Percentiles rank a stretch among this genome's conserved stretches.
phyloP scores from a whole-genome alignment of 2,329 filamentous ascomycete genomes.

The Apiospora rasikravindrae region DNA sequence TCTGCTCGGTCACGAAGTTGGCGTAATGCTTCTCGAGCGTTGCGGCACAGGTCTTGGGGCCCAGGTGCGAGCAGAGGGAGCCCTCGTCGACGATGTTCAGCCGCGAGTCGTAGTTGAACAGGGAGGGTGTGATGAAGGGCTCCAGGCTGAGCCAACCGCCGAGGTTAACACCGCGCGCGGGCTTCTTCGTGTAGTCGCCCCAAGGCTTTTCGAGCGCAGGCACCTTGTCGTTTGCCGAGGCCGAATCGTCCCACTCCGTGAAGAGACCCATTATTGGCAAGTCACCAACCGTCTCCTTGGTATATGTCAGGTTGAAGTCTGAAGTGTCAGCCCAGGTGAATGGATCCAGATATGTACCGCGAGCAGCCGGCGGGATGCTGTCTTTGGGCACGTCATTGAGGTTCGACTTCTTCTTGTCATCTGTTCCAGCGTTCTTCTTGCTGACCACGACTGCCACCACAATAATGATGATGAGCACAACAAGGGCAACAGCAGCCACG shows the following conservation, averaged over 20 bases:
- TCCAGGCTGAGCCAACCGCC: constrained; percentile 95
- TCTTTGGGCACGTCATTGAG: constrained; percentile 58
- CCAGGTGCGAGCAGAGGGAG: constrained; percentile 75
- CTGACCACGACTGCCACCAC: constrained; percentile 69
- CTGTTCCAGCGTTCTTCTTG: constrained; percentile 57
- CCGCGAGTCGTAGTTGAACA: constrained; percentile 73
- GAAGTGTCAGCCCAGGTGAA: constrained; percentile 89
- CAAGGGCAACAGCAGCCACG: constrained; percentile 55
- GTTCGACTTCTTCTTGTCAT: constrained; percentile 45
- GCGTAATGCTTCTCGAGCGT: constrained; percentile 92
- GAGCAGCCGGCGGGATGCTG: constrained; percentile 68
- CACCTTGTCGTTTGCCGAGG: constrained; percentile 77
- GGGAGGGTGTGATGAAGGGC: constrained; percentile 92
- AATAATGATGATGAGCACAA: constrained; percentile 70
- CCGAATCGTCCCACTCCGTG: constrained; percentile 83
- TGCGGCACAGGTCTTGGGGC: constrained; percentile 63
- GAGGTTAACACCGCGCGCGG: constrained; percentile 88
- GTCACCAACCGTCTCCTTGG: constrained; percentile 79
- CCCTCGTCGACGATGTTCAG: constrained; percentile 85
- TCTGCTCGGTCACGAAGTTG: constrained; percentile 80
- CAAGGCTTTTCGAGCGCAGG: constrained; percentile 78
- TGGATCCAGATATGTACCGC: constrained; percentile 82
- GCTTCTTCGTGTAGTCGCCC: constrained; percentile 75
- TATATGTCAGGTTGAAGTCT: constrained; percentile 96
- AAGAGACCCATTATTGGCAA: constrained; percentile 92